phyloP scores from a whole-genome alignment of 176 grass and related monocot species.

The Triticum aestivum region IWGSC_CS_RefSeq_v2.1 NC_057812.1:703717778-703718277 shows the following conservation, averaged over 20 bases:
- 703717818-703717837: background rate
- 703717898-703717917: background rate
- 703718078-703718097: background rate
- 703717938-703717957: slow-evolving; percentile 34
- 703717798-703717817: slow-evolving; percentile 5
- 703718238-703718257: slow-evolving; percentile 30
- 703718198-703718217: background rate
- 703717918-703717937: slow-evolving; percentile 31
- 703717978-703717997: slow-evolving; percentile 22
- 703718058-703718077: slow-evolving; percentile 1
- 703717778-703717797: background rate
- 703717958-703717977: slow-evolving; percentile 30
- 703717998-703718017: slow-evolving; percentile 1
- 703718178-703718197: background rate
- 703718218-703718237: slow-evolving; percentile 20
- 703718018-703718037: slow-evolving; percentile 29
- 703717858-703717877: background rate
- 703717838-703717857: background rate
- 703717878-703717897: background rate
- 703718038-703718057: background rate
- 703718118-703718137: background rate
- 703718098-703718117: slow-evolving; percentile 1
- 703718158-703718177: background rate
- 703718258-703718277: background rate
- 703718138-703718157: background rate